phyloP scores from a whole-genome alignment of 2,329 filamentous ascomycete species.

The Fusarium tricinctum region DNA sequence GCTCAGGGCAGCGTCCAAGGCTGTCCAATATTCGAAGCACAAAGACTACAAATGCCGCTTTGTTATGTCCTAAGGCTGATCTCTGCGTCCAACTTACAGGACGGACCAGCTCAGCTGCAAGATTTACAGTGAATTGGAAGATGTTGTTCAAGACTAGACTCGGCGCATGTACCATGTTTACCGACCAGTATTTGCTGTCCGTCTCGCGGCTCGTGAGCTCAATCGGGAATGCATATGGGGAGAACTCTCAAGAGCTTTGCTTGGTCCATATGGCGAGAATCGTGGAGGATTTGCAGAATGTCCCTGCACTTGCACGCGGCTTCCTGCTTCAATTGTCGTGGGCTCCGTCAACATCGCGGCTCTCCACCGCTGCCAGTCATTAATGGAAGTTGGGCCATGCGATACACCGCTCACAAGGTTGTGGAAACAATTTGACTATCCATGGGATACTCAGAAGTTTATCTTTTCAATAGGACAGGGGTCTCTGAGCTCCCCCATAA shows the following conservation, averaged over 20 bases:
- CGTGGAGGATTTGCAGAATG: conserved; percentile 40
- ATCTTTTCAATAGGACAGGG: conserved; percentile 47
- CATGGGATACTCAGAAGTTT: conserved; percentile 34
- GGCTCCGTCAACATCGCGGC: conserved; percentile 33
- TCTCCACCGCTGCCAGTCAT: conserved; percentile 34
- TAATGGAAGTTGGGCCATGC: conserved; percentile 22
- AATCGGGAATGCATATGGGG: conserved; percentile 39
- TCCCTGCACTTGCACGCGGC: conserved; percentile 49
- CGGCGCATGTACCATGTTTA: conserved; percentile 30
- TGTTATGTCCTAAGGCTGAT: conserved; percentile 25
- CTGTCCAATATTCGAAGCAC: conserved; percentile 30
- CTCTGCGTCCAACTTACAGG: conserved; percentile 29
- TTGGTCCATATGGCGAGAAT: conserved; percentile 51
- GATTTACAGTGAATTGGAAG: conserved; percentile 16
- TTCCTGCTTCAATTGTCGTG: conserved; percentile 50
- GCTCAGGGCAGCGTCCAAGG: conserved; percentile 44
- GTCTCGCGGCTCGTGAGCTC: conserved; percentile 40
- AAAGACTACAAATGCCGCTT: conserved; percentile 36
- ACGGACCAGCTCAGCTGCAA: conserved; percentile 8
- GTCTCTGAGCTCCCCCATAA: conserved; percentile 53
- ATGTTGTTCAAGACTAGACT: conserved; percentile 32
- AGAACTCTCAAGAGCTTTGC: conserved; percentile 42
- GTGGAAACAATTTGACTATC: conserved; percentile 27
- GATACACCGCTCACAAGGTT: conserved; percentile 37
- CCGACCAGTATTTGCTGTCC: conserved; percentile 32